Evolutionary conservation across 495 filamentous ascomycete species (phyloP).

Genomic region (Penicillium chermesinum): DNA sequence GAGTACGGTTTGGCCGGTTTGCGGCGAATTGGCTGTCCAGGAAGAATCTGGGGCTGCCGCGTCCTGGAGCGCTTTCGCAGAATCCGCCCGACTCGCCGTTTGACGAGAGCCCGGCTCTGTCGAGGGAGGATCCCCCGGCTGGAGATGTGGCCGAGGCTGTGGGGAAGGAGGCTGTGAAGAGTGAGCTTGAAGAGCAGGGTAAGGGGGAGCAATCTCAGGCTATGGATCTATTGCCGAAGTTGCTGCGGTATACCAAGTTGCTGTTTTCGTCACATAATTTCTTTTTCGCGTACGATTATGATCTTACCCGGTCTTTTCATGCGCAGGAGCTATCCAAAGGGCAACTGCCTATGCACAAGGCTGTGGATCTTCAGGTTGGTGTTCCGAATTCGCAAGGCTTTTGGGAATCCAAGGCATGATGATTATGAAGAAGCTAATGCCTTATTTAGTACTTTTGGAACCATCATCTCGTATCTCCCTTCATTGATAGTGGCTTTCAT

Average conservation of each 20-base stretch:
- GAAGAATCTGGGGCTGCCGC: slow-evolving; percentile 62
- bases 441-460: slow-evolving; percentile 82
- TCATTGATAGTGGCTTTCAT: slow-evolving; percentile 59
- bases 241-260: slow-evolving; percentile 75
- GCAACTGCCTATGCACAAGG: slow-evolving; percentile 58
- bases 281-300: slow-evolving; percentile 89
- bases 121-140: background rate
- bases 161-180: slow-evolving; percentile 15
- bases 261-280: slow-evolving; percentile 79
- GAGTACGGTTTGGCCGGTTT: slow-evolving; percentile 78
- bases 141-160: slow-evolving; percentile 2
- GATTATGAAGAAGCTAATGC: slow-evolving; percentile 8
- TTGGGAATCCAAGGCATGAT: background rate
- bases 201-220: slow-evolving; percentile 24
- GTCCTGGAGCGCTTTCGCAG: slow-evolving; percentile 26
- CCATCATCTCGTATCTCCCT: slow-evolving; percentile 62
- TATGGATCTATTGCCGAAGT: slow-evolving; percentile 67
- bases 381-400: too few relatives aligned
- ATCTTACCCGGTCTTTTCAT: slow-evolving; percentile 67
- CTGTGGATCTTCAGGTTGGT: slow-evolving; percentile 67
- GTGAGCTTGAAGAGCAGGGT: slow-evolving; percentile 23
- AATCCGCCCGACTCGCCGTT: slow-evolving; percentile 18
- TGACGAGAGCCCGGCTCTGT: slow-evolving; percentile 16
- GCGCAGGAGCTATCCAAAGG: slow-evolving; percentile 34
- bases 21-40: slow-evolving; percentile 85